Base-by-base conservation (phyloP, 75 land plant species). In the Cupressus sempervirens region DNA sequence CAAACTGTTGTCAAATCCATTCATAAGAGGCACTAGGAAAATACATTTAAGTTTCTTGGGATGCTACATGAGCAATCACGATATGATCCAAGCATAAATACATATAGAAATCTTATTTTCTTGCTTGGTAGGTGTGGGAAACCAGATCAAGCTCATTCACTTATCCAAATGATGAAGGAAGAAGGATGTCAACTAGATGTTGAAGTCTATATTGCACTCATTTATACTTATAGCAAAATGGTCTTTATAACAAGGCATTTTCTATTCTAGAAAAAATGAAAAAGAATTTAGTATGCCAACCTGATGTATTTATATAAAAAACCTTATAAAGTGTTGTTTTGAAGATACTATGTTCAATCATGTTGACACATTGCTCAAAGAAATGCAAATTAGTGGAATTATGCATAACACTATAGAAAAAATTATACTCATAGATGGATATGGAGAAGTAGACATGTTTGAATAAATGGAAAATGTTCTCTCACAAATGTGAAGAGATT, bases 21-120 rank as follows among this genome's bases (percentile, higher is more conserved):
- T n/a, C n/a, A n/a, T n/a, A n/a, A n/a, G n/a, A n/a, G n/a, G n/a
- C n/a, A n/a, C n/a, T n/a, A n/a, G n/a, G n/a, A n/a, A n/a, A n/a
- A n/a, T n/a, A n/a, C n/a, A n/a, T n/a, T n/a, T n/a, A n/a, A 96
- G 97, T 96, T 97, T 35, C 96, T 98, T 87, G 94, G 93, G 74
- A 93, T 98, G 92, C 92, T 98, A 18, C 87, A 88, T 41, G 87
- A 89, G 34, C 99, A 98, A 83, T 87, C 94, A 35, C 96, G 95
- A 88, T 98, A 98, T 86, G 83, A 92, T 13, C 94, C 96, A 26
- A 93, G 92, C 54, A 86, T 90, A 83, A 94, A 92, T 16, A 93
- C 96, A 30, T 98, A 98, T 84, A 91, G 92, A 90, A 94, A 91
- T 53, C 94, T 98, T 26, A 76, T 98, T 45, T 91, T 91, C 56